Evolutionary conservation across 441 rosid genomes (phyloP).

Genomic region (Isatis lusitanica): DNA sequence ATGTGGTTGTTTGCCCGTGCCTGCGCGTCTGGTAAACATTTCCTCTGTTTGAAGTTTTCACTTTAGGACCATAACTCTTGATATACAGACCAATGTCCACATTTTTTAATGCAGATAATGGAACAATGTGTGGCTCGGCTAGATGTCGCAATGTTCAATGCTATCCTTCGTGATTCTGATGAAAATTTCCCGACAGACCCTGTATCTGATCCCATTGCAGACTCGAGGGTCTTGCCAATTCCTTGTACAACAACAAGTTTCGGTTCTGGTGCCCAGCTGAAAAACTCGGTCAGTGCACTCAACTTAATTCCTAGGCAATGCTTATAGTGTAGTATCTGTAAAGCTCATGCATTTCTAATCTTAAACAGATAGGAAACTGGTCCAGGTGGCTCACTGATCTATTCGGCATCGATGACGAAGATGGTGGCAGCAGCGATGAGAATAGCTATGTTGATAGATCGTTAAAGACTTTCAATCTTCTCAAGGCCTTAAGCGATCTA

Average conservation of each 20-base stretch:
- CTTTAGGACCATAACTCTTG: not conserved
- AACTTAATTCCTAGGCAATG: constrained; percentile 8
- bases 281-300: constrained; percentile 67
- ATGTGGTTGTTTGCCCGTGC: constrained; percentile 82
- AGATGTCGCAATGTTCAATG: constrained; percentile 98
- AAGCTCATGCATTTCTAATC: constrained; percentile 8
- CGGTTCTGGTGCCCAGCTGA: constrained; percentile 94
- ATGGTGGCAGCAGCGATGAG: constrained; percentile 40
- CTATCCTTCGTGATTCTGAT: constrained; percentile 87
- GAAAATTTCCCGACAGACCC: constrained; percentile 96
- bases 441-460: constrained; percentile 49
- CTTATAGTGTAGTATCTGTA: not conserved
- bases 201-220: constrained; percentile 90
- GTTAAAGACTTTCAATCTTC: constrained; percentile 76
- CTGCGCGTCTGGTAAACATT: constrained; percentile 75
- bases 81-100: constrained; percentile 8
- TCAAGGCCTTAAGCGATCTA: constrained; percentile 90
- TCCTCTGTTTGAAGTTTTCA: not conserved
- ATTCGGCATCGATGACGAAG: constrained; percentile 77
- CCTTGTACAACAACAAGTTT: constrained; percentile 82
- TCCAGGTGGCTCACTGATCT: constrained; percentile 92
- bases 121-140: constrained; percentile 90
- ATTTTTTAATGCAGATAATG: constrained; percentile 61
- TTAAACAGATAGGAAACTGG: constrained; percentile 91
- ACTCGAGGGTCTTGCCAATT: constrained; percentile 82